These are phyloP conservation scores for Lactarius trivialis DNA, from an alignment of 768 basidiomycete genomes.

Conservation along the genomic window DNA sequence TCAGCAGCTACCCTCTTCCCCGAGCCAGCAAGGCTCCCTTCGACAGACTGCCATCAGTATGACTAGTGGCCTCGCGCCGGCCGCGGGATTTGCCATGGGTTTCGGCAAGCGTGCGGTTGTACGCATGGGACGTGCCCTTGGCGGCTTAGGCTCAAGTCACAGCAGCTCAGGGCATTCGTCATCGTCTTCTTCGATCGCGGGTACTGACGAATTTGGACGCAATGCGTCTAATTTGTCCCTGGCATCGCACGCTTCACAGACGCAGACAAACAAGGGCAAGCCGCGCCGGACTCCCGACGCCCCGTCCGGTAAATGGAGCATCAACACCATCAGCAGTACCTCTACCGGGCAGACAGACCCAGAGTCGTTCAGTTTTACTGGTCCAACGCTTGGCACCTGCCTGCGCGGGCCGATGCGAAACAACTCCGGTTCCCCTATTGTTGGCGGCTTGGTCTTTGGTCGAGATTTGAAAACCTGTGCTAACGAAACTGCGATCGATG, in stretches of 20 bases:
- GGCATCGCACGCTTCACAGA: conserved; percentile 18
- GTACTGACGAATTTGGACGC: conserved; percentile 15
- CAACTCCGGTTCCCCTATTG: conserved; percentile 28
- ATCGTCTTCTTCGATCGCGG: conserved; percentile 33
- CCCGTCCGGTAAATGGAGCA: conserved; percentile 46
- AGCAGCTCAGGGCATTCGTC: conserved; percentile 25
- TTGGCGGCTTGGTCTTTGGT: conserved; percentile 60
- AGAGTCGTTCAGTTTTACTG: conserved; percentile 38
- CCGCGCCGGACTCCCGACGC: conserved; percentile 51
- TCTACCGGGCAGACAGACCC: conserved; percentile 41
- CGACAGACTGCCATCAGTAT: conserved; percentile 71
- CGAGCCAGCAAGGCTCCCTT: conserved; percentile 30
- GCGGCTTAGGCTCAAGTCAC: conserved; percentile 9
- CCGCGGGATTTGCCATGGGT: conserved; percentile 57
- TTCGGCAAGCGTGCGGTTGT: conserved; percentile 63
- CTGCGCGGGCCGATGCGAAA: conserved; percentile 49
- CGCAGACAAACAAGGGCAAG: conserved; percentile 29
- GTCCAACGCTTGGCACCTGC: conserved; percentile 48
- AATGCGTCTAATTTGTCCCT: conserved; percentile 20
- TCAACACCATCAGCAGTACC: conserved; percentile 32
- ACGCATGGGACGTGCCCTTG: conserved; percentile 41
- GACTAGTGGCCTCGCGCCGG: conserved; percentile 59
- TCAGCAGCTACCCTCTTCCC: conserved; percentile 26
- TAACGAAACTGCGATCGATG: conserved; percentile 46
- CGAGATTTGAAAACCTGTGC: conserved; percentile 50